These are phyloP conservation scores for Trichosporon asahii DNA, from an alignment of 1,284 basidiomycete genomes.

Conservation along the genomic window DNA sequence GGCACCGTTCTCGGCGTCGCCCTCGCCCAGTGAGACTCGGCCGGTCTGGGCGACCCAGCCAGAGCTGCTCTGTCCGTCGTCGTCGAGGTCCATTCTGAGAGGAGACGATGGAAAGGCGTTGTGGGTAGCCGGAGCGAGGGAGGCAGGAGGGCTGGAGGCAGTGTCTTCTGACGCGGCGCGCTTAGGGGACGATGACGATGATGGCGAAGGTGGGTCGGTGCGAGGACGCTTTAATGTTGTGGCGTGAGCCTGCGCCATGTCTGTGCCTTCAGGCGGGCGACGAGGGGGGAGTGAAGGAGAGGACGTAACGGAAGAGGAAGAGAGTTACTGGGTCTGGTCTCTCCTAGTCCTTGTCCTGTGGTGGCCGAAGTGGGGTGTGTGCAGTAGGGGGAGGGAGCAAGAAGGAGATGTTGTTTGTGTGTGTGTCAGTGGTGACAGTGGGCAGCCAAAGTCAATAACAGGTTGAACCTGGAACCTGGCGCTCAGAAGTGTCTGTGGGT, in stretches of 20 bases:
- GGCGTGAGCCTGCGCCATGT: constrained; percentile 18
- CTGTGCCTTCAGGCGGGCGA: constrained; percentile 11
- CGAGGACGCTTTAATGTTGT: constrained; percentile 35
- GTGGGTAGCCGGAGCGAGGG: neutral
- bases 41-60: constrained; percentile 43
- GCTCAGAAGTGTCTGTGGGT: neutral
- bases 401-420: neutral
- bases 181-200: constrained; percentile 42
- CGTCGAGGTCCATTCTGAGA: constrained; percentile 29
- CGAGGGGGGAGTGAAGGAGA: neutral
- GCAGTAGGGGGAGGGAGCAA: neutral
- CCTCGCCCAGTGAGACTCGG: constrained; percentile 37
- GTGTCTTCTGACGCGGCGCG: constrained; percentile 48
- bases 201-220: constrained; percentile 34
- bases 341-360: neutral
- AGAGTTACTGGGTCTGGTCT: neutral
- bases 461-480: neutral
- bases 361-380: neutral
- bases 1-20: neutral
- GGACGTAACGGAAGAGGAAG: neutral
- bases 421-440: neutral
- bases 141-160: neutral
- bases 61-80: constrained; percentile 18
- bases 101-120: constrained; percentile 26
- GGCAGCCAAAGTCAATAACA: neutral